Base-by-base conservation (phyloP, 345 rosid species). In the Salix dunnii region DNA sequence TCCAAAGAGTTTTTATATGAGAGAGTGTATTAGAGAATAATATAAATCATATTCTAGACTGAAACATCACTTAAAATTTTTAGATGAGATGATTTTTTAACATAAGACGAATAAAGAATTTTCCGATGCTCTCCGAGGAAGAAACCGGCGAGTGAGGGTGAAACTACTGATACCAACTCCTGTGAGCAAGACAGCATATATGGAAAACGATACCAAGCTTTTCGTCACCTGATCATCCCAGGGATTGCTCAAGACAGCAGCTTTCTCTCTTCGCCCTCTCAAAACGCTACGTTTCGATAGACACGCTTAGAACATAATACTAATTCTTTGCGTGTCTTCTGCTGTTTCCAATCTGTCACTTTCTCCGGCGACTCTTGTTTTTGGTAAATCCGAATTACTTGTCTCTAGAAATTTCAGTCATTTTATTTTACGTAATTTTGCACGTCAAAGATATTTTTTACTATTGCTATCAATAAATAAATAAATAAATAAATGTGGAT, bases 1-100 rank as follows among this genome's bases (percentile, higher is more conserved):
- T 33, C 1, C 6, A 33, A 33, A 33, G 4, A 0, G 6, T 33
- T 33, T 33, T 33, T 6, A 33, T 6, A 4, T 33, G 35, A 33
- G 6, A 33, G 6, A 33, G 6, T 0, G 0, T 33, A 4, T 33
- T 5, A 33, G 6, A 33, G 1, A 33, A 33, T 33, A 33, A 33
- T 33, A 33, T 33, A 33, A 35, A 35, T 35, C 5, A 35, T 35
- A 35, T 35, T 35, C 1, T 35, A 35, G 7, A 35, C n/a, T n/a
- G n/a, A n/a, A n/a, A 5, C 1, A 0, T 5, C 36, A 35, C 1
- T 0, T 35, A 5, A 35, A 35, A 0, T 0, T 35, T 5, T 35
- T 5, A 35, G 0, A 1, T 35, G 36, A 35, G 6, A 35, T 35
- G 36, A 35, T 35, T 35, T 0, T 35, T 35, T 35, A 35, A 35